Percentiles rank a stretch among this genome's conserved stretches.
phyloP scores from a whole-genome alignment of 805 yeast genomes.

The Peterozyma xylosa region DNA sequence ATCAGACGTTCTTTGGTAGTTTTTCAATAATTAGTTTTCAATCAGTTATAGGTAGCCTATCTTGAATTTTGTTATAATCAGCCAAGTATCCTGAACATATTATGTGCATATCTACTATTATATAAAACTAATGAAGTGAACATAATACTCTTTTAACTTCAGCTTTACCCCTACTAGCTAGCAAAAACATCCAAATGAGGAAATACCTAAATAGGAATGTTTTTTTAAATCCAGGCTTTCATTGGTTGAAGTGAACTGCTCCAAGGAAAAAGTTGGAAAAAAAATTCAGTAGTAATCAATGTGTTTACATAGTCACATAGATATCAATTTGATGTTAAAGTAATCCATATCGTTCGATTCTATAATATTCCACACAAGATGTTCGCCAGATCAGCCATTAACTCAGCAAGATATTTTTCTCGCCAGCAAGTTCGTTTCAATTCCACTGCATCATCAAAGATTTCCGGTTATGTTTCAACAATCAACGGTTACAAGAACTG shows the following conservation, averaged over 20 bases:
- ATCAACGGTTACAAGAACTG: constrained; percentile 38
- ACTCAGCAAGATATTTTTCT: constrained; percentile 7
- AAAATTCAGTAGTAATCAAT: background rate
- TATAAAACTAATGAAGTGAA: too few species aligned
- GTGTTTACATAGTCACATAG: background rate
- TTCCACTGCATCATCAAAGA: constrained; percentile 27
- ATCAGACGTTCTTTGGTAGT: too few species aligned
- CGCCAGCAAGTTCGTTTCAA: constrained; percentile 24
- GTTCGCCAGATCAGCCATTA: constrained; percentile 12
- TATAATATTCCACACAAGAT: background rate
- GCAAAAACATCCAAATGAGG: background rate
- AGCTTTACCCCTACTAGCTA: too few species aligned
- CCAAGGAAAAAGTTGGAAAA: background rate
- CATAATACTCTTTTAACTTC: too few species aligned
- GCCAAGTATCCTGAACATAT: too few species aligned
- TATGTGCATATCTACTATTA: too few species aligned
- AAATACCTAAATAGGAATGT: background rate
- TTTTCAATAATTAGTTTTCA: too few species aligned
- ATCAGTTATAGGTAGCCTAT: too few species aligned
- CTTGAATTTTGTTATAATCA: too few species aligned
- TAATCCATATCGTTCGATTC: too few species aligned
- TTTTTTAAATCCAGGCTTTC: background rate
- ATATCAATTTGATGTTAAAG: background rate
- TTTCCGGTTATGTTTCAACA: constrained; percentile 27
- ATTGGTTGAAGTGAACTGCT: constrained; percentile 3